Percentiles rank a stretch among this genome's conserved stretches.
Evolutionary conservation across 2,329 filamentous ascomycete species (phyloP).

Genomic region (Aspergillus ruber): DNA sequence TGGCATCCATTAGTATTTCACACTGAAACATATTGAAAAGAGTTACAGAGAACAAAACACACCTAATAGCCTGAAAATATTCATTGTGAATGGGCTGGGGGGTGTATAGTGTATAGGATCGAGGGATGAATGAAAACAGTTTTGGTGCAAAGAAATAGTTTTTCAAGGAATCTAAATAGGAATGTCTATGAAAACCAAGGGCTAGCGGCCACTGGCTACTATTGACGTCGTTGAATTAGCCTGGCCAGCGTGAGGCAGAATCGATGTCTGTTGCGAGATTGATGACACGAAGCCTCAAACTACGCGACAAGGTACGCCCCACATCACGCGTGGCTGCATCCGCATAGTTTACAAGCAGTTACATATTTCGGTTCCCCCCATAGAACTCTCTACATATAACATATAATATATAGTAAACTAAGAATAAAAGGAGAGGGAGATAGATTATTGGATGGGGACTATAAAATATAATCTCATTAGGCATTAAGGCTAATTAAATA

Average conservation of each 20-base stretch:
- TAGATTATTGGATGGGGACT: too few relatives aligned
- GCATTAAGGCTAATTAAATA: too few relatives aligned
- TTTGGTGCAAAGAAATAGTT: not conserved
- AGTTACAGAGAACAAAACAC: conserved; percentile 10
- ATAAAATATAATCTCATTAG: too few relatives aligned
- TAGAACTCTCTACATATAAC: not conserved
- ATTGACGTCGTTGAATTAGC: not conserved
- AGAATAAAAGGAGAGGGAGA: too few relatives aligned
- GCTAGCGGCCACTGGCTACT: not conserved
- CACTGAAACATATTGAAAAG: not conserved
- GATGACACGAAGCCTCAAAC: conserved; percentile 37
- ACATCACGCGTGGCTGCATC: conserved; percentile 6
- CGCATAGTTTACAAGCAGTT: not conserved
- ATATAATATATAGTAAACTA: too few relatives aligned
- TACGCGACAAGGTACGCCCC: conserved; percentile 13
- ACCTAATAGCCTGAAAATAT: conserved; percentile 65
- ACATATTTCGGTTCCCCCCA: not conserved
- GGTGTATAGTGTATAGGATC: not conserved
- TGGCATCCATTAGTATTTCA: not conserved
- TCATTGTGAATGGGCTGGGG: conserved; percentile 47
- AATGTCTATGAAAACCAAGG: not conserved
- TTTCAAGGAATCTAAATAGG: not conserved
- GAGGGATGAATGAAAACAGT: not conserved
- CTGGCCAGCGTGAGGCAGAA: not conserved
- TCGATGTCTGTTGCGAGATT: conserved; percentile 5